Conservation (phyloP, 2,329 filamentous ascomycete genomes). For the Magnaporthales sp. region DNA sequence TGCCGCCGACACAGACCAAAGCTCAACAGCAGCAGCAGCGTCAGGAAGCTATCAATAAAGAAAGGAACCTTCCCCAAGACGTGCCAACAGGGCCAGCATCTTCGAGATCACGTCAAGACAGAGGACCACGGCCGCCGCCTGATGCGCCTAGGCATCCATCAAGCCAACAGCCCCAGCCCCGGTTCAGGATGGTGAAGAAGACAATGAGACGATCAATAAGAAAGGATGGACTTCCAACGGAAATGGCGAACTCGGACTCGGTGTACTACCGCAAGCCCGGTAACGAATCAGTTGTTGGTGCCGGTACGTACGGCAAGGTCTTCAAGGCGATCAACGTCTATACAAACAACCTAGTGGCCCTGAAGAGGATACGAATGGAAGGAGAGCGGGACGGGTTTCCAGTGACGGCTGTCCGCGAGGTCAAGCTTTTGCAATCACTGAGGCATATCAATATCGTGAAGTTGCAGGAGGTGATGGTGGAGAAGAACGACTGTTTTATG, state of each 20-base stretch:
- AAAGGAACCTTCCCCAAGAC: constrained; percentile 35
- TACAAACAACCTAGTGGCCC: constrained; percentile 70
- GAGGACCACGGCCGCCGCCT: constrained; percentile 3
- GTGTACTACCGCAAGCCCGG: constrained; percentile 93
- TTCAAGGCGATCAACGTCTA: constrained; percentile 95
- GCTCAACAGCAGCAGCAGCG: constrained; percentile 9
- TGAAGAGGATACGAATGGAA: constrained; percentile 92
- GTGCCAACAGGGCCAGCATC: constrained; percentile 48
- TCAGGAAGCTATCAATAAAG: constrained; percentile 16
- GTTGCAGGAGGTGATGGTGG: constrained; percentile 90
- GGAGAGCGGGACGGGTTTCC: constrained; percentile 86
- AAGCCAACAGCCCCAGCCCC: constrained; percentile 29
- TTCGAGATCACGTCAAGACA: constrained; percentile 23
- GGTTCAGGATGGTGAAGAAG: constrained; percentile 55
- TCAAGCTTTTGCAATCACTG: constrained; percentile 83
- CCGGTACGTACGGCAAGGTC: constrained; percentile 91
- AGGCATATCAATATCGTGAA: constrained; percentile 76
- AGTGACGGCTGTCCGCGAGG: constrained; percentile 82
- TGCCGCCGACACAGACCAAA: constrained; percentile 27
- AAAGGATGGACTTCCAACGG: constrained; percentile 59
- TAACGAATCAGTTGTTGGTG: constrained; percentile 94
- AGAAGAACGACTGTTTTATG: constrained; percentile 98
- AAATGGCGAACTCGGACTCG: constrained; percentile 72
- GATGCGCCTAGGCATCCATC: constrained; percentile 13
- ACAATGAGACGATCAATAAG: constrained; percentile 63